Evolutionary conservation across 352 stramenopile genomes (phyloP).

Genomic region (Globisporangium spiculum): DNA sequence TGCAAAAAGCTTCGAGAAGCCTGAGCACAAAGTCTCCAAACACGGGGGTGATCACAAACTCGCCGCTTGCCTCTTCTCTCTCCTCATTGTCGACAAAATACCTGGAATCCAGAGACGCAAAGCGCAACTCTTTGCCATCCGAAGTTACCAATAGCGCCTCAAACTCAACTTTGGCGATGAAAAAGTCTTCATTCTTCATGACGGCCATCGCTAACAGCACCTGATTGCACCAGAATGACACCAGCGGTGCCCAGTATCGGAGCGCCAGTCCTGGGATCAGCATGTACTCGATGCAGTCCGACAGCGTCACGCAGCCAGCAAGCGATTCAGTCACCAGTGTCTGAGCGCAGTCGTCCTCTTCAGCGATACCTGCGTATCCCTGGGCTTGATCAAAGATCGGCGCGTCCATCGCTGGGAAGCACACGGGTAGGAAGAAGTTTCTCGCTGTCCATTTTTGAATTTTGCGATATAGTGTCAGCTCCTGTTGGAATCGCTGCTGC

Average conservation of each 20-base stretch:
- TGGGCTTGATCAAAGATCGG: constrained; percentile 20
- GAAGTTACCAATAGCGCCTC: constrained; percentile 31
- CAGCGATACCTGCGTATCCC: neutral
- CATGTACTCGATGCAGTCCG: constrained; percentile 23
- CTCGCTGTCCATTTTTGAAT: constrained; percentile 20
- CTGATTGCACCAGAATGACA: constrained; percentile 34
- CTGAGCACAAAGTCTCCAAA: constrained; percentile 18
- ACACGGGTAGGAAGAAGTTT: constrained; percentile 24
- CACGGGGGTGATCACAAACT: neutral
- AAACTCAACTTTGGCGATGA: constrained; percentile 16
- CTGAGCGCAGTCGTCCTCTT: constrained; percentile 11
- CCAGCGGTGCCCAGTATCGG: constrained; percentile 22
- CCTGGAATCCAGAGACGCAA: constrained; percentile 22
- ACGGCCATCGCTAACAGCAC: constrained; percentile 29
- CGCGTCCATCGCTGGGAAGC: constrained; percentile 9
- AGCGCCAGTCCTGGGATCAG: constrained; percentile 12
- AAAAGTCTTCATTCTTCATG: constrained; percentile 30
- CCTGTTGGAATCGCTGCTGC: constrained; percentile 18
- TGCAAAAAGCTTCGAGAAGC: constrained; percentile 1
- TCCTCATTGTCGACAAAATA: neutral
- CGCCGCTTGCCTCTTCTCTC: neutral
- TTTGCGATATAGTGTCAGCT: constrained; percentile 25
- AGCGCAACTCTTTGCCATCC: constrained; percentile 24
- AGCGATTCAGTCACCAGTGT: constrained; percentile 32
- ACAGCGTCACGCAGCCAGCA: constrained; percentile 24